Percentiles rank a stretch among this genome's conserved stretches.
Evolutionary conservation across 1,284 basidiomycete species (phyloP).

Genomic region (Naganishia sp.): DNA sequence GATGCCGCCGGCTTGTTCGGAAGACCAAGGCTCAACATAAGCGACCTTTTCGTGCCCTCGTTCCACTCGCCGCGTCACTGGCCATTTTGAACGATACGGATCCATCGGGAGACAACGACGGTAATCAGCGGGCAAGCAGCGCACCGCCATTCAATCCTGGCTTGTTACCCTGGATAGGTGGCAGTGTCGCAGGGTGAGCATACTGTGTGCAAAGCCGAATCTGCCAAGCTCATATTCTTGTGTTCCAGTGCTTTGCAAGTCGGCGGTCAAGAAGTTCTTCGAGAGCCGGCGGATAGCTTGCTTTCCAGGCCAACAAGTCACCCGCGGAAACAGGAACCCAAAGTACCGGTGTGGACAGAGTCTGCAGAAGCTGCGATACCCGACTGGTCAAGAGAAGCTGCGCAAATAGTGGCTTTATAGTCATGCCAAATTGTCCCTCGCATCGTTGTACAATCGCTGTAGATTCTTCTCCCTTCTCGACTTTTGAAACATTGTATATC

Average conservation of each 20-base stretch:
- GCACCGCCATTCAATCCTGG: conserved; percentile 81
- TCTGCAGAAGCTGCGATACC: conserved; percentile 30
- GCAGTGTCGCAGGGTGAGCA: conserved; percentile 80
- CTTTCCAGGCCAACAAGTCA: conserved; percentile 8
- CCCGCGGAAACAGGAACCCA: neutral
- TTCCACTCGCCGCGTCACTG: conserved; percentile 68
- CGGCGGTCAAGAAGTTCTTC: conserved; percentile 72
- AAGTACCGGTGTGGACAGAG: conserved; percentile 26
- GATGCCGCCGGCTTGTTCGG: conserved; percentile 19
- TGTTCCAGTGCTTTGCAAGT: conserved; percentile 69
- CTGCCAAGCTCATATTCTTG: conserved; percentile 5
- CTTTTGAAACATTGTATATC: no score
- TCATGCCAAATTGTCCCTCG: conserved; percentile 42
- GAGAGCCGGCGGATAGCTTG: conserved; percentile 74
- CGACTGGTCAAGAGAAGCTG: conserved; percentile 4
- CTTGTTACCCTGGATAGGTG: conserved; percentile 86
- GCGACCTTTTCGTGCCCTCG: conserved; percentile 71
- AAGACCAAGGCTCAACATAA: conserved; percentile 51
- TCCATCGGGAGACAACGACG: conserved; percentile 46
- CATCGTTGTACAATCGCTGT: conserved; percentile 6
- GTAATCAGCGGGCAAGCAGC: conserved; percentile 66
- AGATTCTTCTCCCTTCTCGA: neutral
- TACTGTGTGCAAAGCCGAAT: neutral
- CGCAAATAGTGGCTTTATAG: conserved; percentile 4
- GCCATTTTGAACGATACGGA: conserved; percentile 79